Percentiles rank a stretch among this genome's conserved stretches.
phyloP scores from a whole-genome alignment of 2,329 filamentous ascomycete genomes.

The Cordyceps pruinosa region DNA sequence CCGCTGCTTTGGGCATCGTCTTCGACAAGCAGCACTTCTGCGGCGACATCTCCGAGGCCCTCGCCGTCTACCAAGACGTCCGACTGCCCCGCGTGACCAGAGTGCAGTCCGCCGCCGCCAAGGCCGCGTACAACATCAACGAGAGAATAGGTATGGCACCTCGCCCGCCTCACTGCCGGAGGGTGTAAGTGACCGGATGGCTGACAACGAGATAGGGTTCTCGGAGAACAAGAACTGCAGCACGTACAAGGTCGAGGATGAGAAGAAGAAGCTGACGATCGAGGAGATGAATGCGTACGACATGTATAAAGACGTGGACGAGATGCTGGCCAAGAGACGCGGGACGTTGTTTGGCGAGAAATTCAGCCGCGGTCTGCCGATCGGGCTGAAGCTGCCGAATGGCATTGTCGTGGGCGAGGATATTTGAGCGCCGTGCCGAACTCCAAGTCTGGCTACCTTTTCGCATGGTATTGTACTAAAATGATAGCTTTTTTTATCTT shows the following conservation, averaged over 20 bases:
- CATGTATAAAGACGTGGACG: slow-evolving; percentile 50
- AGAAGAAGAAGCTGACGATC: slow-evolving; percentile 56
- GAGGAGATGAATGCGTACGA: slow-evolving; percentile 64
- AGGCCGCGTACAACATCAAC: slow-evolving; percentile 55
- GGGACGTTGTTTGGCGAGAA: slow-evolving; percentile 29
- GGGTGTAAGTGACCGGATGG: neutral
- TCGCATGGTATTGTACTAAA: neutral
- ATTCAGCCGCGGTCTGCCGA: slow-evolving; percentile 37
- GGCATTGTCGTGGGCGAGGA: slow-evolving; percentile 32
- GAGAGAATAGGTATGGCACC: slow-evolving; percentile 47
- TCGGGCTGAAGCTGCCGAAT: slow-evolving; percentile 42
- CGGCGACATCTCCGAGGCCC: slow-evolving; percentile 40
- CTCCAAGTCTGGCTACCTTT: neutral
- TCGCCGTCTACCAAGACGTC: slow-evolving; percentile 45
- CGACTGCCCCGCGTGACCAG: slow-evolving; percentile 47
- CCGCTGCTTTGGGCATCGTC: slow-evolving; percentile 54
- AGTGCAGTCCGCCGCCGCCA: slow-evolving; percentile 51
- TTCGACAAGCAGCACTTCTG: slow-evolving; percentile 43
- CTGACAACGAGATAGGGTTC: slow-evolving; percentile 40
- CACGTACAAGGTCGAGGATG: slow-evolving; percentile 56
- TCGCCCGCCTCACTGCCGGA: neutral
- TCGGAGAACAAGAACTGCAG: slow-evolving; percentile 50
- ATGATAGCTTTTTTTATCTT: neutral
- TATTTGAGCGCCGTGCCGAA: neutral
- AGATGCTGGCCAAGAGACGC: slow-evolving; percentile 33